Evolutionary conservation across 2,329 filamentous ascomycete genomes (phyloP).

Genomic region (Aspergillus floridensis): DNA sequence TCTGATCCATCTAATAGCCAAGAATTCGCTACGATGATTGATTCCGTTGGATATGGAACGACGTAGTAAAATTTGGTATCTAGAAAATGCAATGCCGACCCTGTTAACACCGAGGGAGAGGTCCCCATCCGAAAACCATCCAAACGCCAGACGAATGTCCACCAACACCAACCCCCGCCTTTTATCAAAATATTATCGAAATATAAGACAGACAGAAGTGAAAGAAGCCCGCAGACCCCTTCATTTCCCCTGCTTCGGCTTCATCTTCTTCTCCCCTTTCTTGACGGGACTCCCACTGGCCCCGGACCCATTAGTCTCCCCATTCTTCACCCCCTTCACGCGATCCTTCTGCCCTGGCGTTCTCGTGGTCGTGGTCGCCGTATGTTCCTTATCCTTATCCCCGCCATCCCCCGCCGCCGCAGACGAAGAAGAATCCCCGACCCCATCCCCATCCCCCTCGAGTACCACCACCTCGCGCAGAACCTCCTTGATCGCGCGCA

Average conservation of each 20-base stretch:
- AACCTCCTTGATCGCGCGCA: slow-evolving; percentile 52
- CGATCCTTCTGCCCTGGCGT: slow-evolving; percentile 5
- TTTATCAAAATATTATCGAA: neutral
- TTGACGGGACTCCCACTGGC: slow-evolving; percentile 21
- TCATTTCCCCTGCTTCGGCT: slow-evolving; percentile 22
- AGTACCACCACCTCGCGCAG: slow-evolving; percentile 51
- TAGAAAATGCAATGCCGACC: neutral
- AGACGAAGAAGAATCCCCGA: neutral
- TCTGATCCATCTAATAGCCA: slow-evolving; percentile 18
- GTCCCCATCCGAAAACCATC: neutral
- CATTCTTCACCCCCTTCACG: slow-evolving; percentile 19
- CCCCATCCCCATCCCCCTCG: slow-evolving; percentile 36
- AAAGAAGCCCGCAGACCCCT: neutral
- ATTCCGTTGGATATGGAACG: too few species aligned
- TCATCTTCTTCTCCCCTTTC: slow-evolving; percentile 26
- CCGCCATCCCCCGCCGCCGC: slow-evolving; percentile 5
- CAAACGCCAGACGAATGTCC: neutral
- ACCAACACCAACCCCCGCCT: neutral
- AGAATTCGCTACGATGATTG: too few species aligned
- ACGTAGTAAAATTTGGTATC: neutral
- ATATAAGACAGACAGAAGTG: neutral
- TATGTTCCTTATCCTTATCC: slow-evolving; percentile 9
- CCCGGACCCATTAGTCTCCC: slow-evolving; percentile 9
- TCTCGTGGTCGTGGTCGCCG: too few species aligned
- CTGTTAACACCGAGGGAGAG: too few species aligned